Evolutionary conservation across 306 rosid species (phyloP).

Genomic region (Lablab purpureus): DNA sequence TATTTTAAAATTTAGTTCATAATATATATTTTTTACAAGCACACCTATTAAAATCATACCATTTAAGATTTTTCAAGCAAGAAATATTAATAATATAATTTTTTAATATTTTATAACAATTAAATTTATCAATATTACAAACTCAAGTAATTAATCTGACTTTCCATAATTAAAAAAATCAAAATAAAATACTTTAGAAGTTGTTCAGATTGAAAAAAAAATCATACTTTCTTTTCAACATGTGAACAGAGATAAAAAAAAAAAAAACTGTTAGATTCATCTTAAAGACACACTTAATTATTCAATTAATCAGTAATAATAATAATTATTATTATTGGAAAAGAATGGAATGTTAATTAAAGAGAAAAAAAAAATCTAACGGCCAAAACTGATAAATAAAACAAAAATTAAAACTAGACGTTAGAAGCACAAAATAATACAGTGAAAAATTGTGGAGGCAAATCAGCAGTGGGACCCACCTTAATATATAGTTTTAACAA

Average conservation of each 20-base stretch:
- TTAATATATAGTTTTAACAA: not conserved
- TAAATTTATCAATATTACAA: not conserved
- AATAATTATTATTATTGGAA: not conserved
- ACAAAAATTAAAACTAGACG: slow-evolving; percentile 54
- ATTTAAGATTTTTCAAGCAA: no score
- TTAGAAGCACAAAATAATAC: slow-evolving; percentile 36
- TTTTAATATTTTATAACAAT: not conserved
- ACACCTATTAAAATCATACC: no score
- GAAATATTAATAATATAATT: no score
- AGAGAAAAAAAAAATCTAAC: slow-evolving; percentile 4
- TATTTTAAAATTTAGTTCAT: no score
- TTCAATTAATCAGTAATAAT: not conserved
- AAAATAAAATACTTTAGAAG: no score
- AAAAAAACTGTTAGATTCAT: no score
- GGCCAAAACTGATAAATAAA: slow-evolving; percentile 9
- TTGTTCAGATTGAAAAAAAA: no score
- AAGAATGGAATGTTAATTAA: not conserved
- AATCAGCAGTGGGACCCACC: slow-evolving; percentile 1
- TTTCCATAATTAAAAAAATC: not conserved
- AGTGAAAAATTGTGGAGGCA: slow-evolving; percentile 49
- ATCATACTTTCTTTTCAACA: no score
- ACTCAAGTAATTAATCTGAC: not conserved
- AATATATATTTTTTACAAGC: no score
- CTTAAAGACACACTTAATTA: not conserved
- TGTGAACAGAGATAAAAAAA: no score